Percentiles rank a stretch among this genome's conserved stretches.
Conservation (phyloP, 352 stramenopile species). For the Peronospora destructor region DNA sequence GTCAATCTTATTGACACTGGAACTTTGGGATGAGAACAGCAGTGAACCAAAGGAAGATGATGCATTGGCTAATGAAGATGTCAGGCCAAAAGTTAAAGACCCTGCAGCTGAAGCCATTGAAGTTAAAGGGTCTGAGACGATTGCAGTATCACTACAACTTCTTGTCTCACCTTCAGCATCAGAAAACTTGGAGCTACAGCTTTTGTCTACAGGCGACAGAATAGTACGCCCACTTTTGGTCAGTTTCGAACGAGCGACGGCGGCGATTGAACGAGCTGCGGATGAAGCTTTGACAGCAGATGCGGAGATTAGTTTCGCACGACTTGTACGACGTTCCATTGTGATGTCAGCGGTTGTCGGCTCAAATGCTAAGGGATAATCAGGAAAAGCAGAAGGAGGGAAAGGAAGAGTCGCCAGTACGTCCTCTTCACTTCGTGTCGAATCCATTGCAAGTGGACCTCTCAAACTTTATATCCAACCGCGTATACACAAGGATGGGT, state of each 20-base stretch:
- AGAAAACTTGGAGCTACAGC: neutral
- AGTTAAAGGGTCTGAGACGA: constrained; percentile 13
- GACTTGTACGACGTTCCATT: neutral
- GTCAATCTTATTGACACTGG: constrained; percentile 11
- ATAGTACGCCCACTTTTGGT: constrained; percentile 45
- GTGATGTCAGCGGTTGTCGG: constrained; percentile 2
- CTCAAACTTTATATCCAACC: too few relatives aligned
- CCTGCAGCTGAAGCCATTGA: constrained; percentile 22
- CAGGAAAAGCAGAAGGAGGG: constrained; percentile 23
- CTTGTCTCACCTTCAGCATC: constrained; percentile 6
- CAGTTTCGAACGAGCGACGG: constrained; percentile 42
- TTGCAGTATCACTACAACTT: constrained; percentile 3
- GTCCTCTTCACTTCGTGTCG: constrained; percentile 19
- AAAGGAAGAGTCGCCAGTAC: constrained; percentile 25
- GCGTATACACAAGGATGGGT: too few relatives aligned
- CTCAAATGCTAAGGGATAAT: constrained; percentile 7
- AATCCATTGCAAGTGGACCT: neutral
- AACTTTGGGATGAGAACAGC: constrained; percentile 37
- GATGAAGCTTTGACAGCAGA: constrained; percentile 35
- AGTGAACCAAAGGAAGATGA: constrained; percentile 40
- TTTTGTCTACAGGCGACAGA: constrained; percentile 39
- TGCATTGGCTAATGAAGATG: constrained; percentile 33
- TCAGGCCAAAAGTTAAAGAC: constrained; percentile 20
- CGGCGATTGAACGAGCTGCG: constrained; percentile 47
- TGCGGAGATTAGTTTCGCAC: constrained; percentile 11